Conservation (phyloP, 2,329 filamentous ascomycete species). For the Clarireedia paspali region DNA sequence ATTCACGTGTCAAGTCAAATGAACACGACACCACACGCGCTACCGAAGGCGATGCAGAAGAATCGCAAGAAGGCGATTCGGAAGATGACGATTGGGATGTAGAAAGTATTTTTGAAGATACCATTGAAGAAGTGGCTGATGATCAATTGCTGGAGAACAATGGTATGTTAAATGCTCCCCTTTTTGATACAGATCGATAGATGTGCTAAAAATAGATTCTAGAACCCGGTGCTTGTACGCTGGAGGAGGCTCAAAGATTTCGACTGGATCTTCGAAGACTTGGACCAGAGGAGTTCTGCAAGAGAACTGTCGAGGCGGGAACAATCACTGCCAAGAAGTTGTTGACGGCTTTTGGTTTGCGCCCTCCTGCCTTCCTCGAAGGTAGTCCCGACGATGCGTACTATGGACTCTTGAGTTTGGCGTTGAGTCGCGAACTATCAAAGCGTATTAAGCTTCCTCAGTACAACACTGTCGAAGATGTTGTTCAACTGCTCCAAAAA, state of each 20-base stretch:
- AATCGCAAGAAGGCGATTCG: conserved; percentile 7
- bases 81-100: conserved; percentile 17
- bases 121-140: conserved; percentile 39
- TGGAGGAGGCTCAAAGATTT: conserved; percentile 60
- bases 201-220: conserved; percentile 19
- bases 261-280: conserved; percentile 65
- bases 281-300: conserved; percentile 72
- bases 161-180: conserved; percentile 21
- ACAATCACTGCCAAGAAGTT: conserved; percentile 73
- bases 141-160: conserved; percentile 37
- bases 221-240: conserved; percentile 41
- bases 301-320: conserved; percentile 60
- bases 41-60: background rate
- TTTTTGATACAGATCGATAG: background rate
- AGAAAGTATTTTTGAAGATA: conserved; percentile 39
- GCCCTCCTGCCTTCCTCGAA: conserved; percentile 65
- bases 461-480: conserved; percentile 85
- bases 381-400: conserved; percentile 66
- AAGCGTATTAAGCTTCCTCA: conserved; percentile 72
- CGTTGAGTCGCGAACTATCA: conserved; percentile 70
- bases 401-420: conserved; percentile 66
- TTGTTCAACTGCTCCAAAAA: conserved; percentile 64
- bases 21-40: background rate
- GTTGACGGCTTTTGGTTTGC: conserved; percentile 77
- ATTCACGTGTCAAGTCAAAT: conserved; percentile 6